Evolutionary conservation across 139 green algal genomes (phyloP).

Genomic region (Chlamydomonas sp.): DNA sequence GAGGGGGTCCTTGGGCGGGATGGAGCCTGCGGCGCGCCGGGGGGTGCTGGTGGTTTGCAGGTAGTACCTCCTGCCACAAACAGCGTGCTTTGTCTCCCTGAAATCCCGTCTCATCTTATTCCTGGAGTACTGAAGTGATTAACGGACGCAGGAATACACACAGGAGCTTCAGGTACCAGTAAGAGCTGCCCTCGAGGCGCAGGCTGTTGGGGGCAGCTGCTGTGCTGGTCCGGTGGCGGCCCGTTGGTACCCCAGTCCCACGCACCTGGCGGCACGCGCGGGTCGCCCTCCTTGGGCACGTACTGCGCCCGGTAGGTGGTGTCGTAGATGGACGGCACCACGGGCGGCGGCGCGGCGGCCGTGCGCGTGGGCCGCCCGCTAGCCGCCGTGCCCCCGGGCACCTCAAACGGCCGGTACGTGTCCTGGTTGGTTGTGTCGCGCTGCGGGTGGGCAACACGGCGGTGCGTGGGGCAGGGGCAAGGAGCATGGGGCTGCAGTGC

Average conservation of each 20-base stretch:
- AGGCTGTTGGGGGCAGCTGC: no score
- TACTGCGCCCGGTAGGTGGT: constrained; percentile 55
- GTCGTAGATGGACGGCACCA: constrained; percentile 45
- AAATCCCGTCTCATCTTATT: no score
- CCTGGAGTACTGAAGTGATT: background rate
- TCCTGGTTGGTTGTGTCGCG: constrained; percentile 59
- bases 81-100: no score
- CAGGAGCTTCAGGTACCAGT: no score
- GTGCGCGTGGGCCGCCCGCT: background rate
- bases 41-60: no score
- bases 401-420: constrained; percentile 45
- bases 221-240: no score
- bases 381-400: constrained; percentile 2
- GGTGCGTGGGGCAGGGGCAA: background rate
- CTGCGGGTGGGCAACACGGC: background rate
- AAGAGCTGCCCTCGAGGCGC: no score
- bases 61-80: no score
- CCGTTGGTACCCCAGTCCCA: background rate
- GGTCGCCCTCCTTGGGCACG: constrained; percentile 45
- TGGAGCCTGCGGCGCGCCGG: background rate
- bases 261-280: constrained; percentile 6
- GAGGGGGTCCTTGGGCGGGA: constrained; percentile 12
- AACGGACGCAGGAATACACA: no score
- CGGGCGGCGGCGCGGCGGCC: constrained; percentile 25
- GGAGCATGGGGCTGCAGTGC: background rate